These are phyloP conservation scores for Anisodus acutangulus DNA, from an alignment of 257 asterid genomes.

Conservation along the genomic window DNA sequence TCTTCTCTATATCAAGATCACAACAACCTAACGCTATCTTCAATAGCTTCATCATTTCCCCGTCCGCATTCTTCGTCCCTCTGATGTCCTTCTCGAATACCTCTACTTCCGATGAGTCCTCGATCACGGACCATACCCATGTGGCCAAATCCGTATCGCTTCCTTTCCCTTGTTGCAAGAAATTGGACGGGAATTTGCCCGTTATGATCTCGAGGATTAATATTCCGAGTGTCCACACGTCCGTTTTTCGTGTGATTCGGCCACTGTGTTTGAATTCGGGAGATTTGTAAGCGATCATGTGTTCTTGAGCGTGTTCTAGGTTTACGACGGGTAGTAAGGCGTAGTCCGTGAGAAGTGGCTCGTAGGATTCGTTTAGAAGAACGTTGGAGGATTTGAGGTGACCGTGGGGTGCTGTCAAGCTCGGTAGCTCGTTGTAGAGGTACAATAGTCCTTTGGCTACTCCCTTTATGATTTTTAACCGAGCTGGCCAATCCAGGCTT, in stretches of 20 bases:
- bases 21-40: slow-evolving; percentile 69
- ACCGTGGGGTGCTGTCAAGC: slow-evolving; percentile 83
- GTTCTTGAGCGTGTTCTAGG: slow-evolving; percentile 70
- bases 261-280: slow-evolving; percentile 70
- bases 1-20: slow-evolving; percentile 51
- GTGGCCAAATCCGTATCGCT: slow-evolving; percentile 49
- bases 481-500: slow-evolving; percentile 73
- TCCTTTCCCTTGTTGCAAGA: slow-evolving; percentile 63
- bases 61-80: slow-evolving; percentile 43
- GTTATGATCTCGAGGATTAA: slow-evolving; percentile 75
- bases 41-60: slow-evolving; percentile 68
- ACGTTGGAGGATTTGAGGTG: slow-evolving; percentile 93
- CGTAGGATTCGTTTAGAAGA: slow-evolving; percentile 54
- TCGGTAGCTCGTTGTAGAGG: slow-evolving; percentile 78
- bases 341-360: slow-evolving; percentile 74
- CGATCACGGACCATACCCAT: slow-evolving; percentile 58
- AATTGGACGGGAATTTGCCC: slow-evolving; percentile 66
- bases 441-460: slow-evolving; percentile 66
- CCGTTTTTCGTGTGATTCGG: slow-evolving; percentile 74
- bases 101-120: slow-evolving; percentile 38
- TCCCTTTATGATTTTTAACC: slow-evolving; percentile 79
- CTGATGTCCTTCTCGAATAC: slow-evolving; percentile 70
- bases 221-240: slow-evolving; percentile 85
- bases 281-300: slow-evolving; percentile 81
- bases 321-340: slow-evolving; percentile 76